Evolutionary conservation across 2,329 filamentous ascomycete species (phyloP).

Genomic region (Knufia fluminis): DNA sequence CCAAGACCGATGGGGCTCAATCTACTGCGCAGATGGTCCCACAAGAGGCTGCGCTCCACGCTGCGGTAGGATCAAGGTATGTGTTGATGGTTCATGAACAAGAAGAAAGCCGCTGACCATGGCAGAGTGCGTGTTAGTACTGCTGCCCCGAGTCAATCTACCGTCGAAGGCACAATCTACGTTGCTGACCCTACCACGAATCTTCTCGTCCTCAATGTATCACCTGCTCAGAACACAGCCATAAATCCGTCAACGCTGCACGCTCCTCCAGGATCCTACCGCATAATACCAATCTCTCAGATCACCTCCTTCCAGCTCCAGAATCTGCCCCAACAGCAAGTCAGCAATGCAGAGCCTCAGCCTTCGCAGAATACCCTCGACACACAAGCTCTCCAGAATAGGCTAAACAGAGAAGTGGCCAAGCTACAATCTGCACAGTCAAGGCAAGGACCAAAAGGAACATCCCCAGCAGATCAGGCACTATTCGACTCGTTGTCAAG

Average conservation of each 20-base stretch:
- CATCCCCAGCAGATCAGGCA: constrained; percentile 53
- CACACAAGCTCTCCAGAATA: constrained; percentile 43
- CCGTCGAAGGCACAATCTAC: constrained; percentile 53
- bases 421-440: constrained; percentile 49
- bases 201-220: constrained; percentile 52
- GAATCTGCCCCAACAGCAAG: constrained; percentile 30
- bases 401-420: constrained; percentile 47
- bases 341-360: constrained; percentile 32
- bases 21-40: constrained; percentile 38
- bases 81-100: constrained; percentile 21
- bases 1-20: constrained; percentile 35
- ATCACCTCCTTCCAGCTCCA: constrained; percentile 50
- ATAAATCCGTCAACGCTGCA: constrained; percentile 27
- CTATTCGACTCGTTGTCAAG: constrained; percentile 53
- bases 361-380: constrained; percentile 45
- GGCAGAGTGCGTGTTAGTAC: constrained; percentile 51
- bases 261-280: constrained; percentile 46
- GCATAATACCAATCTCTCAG: constrained; percentile 51
- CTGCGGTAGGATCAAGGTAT: constrained; percentile 54
- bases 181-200: constrained; percentile 53
- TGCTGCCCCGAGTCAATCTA: constrained; percentile 39
- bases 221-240: constrained; percentile 31
- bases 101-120: background rate
- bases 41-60: constrained; percentile 46
- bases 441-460: constrained; percentile 49